These are phyloP conservation scores for Sporothrix humicola DNA, from an alignment of 2,329 filamentous ascomycete genomes.

Conservation along the genomic window DNA sequence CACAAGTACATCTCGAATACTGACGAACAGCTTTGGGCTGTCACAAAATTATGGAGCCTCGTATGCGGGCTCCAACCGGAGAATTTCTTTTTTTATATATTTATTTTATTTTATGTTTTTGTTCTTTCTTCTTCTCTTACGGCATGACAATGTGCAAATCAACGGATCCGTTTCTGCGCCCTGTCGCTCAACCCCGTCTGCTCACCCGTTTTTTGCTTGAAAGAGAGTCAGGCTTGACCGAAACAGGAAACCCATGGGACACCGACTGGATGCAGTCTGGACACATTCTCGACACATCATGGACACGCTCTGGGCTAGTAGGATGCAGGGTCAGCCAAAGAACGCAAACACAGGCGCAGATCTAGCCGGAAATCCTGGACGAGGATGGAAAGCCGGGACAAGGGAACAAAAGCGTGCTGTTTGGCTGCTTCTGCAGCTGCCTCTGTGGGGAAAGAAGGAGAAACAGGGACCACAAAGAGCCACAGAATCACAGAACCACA, in stretches of 20 bases:
- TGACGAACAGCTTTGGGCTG: background rate
- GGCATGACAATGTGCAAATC: background rate
- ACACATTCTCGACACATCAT: background rate
- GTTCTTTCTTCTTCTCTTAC: background rate
- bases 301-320: background rate
- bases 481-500: background rate
- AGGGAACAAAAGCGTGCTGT: constrained; percentile 1
- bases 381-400: background rate
- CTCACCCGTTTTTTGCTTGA: background rate
- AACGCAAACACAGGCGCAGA: background rate
- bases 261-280: background rate
- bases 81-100: background rate
- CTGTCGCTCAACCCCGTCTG: background rate
- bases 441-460: constrained; percentile 2
- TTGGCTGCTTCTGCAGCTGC: background rate
- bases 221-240: constrained; percentile 8
- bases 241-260: background rate
- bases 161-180: background rate
- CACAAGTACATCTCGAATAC: background rate
- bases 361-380: background rate
- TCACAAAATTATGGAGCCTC: background rate
- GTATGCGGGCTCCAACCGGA: background rate
- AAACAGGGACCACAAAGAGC: background rate
- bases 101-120: background rate
- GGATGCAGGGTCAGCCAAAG: background rate